Evolutionary conservation across 345 rosid genomes (phyloP), one percentile per base, ranked within the genome.

Genomic region (Populus davidiana): DNA sequence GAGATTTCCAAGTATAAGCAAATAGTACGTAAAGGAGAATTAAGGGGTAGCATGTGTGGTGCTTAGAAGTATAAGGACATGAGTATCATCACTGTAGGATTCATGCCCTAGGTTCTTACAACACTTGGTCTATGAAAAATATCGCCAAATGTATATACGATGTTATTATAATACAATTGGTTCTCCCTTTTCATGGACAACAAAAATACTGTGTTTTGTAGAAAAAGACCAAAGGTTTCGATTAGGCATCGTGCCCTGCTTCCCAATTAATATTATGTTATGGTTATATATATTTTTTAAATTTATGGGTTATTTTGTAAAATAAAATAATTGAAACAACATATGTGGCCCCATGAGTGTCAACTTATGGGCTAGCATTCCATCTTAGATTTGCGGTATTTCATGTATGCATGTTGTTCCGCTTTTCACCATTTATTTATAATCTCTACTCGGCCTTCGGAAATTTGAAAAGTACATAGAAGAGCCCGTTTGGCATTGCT

Each of bases 41-140:
- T 41, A 36, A 65, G 70, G 69, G 36, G 39, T 16, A 39, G 82
- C 86, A 87, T 77, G 87, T 83, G 87, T 67, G 49, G 9, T 83
- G 86, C 85, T 79, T 64, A 3, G 70, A 29, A 39, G 68, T 21
- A 35, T 49, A 83, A 69, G 61, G 86, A 81, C 86, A 81, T 21
- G 36, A 38, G 71, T 11, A 84, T 77, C 82, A 35, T 14, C 41
- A 52, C 23, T 39, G 41, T 47, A 39, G 33, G 80, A 63, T 79
- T 47, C 36, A 73, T 75, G 85, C 75, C 77, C 63, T 52, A 43
- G 11, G 3, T 47, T 73, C 80, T 36, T 43, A 18, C 21, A 65
- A 83, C 81, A 83, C 5, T 8, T 52, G 39, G 6, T 49, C 70
- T 29, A 14, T 8, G 23, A 17, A 50, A 50, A 18, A 50, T 18